Conservation (phyloP, 768 basidiomycete species). For the Russula lepida region DNA sequence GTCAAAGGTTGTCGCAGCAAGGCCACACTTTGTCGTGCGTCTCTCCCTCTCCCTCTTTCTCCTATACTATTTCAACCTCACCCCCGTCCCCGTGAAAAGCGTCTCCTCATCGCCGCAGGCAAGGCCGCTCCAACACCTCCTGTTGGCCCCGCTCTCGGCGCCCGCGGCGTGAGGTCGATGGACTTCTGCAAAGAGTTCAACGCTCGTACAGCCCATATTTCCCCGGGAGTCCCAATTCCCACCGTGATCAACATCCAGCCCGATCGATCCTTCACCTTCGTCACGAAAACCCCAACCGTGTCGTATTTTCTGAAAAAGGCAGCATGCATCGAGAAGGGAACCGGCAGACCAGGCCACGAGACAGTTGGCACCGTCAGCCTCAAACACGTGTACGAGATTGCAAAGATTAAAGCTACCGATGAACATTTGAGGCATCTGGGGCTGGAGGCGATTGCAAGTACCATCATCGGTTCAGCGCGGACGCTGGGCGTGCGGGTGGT, state of each 20-base stretch:
- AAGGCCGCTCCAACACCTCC: slow-evolving; percentile 96
- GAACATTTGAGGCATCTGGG: slow-evolving; percentile 80
- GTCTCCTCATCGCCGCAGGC: slow-evolving; percentile 81
- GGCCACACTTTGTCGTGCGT: slow-evolving; percentile 71
- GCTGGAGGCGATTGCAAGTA: slow-evolving; percentile 81
- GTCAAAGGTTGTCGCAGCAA: slow-evolving; percentile 61
- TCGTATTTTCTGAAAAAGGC: slow-evolving; percentile 87
- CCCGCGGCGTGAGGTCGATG: slow-evolving; percentile 97
- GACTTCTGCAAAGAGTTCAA: slow-evolving; percentile 99
- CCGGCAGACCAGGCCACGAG: slow-evolving; percentile 74
- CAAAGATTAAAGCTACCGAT: slow-evolving; percentile 91
- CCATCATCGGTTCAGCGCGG: slow-evolving; percentile 81
- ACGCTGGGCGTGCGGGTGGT: slow-evolving; percentile 87
- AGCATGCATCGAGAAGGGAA: slow-evolving; percentile 84
- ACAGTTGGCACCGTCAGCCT: slow-evolving; percentile 75
- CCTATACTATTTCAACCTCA: neutral
- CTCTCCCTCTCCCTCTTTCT: slow-evolving; percentile 3
- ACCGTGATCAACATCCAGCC: slow-evolving; percentile 91
- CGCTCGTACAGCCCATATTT: slow-evolving; percentile 85
- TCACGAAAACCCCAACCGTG: slow-evolving; percentile 86
- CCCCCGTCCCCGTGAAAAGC: slow-evolving; percentile 35
- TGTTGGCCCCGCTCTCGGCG: slow-evolving; percentile 94
- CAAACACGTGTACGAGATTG: slow-evolving; percentile 98
- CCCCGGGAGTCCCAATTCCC: slow-evolving; percentile 78
- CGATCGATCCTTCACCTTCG: slow-evolving; percentile 90